Percentiles rank a stretch among this genome's conserved stretches.
These are phyloP conservation scores for Bretschneidera sinensis DNA, from an alignment of 345 rosid species.

Conservation along the genomic window DNA sequence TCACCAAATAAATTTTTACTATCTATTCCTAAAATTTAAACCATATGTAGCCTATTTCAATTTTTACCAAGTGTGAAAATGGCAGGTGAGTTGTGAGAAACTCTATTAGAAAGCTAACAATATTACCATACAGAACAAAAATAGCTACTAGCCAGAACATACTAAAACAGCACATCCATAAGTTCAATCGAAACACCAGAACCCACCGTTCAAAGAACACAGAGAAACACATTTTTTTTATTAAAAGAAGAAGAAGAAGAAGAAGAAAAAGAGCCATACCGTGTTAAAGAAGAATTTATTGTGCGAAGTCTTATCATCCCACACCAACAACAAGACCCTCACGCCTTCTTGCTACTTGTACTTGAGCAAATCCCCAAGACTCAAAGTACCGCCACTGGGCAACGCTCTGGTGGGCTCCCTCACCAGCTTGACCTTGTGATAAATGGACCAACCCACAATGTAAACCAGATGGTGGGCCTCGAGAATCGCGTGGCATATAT, in stretches of 20 bases:
- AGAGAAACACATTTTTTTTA: not conserved
- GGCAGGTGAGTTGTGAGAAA: too few species aligned
- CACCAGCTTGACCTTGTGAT: conserved; percentile 58
- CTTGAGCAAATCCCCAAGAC: conserved; percentile 66
- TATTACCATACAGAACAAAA: not conserved
- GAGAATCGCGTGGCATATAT: conserved; percentile 71
- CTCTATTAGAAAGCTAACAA: not conserved
- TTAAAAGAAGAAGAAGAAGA: not conserved
- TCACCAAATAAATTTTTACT: too few species aligned
- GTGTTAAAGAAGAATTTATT: conserved; percentile 64
- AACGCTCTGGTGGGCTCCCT: conserved; percentile 56
- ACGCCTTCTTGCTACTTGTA: conserved; percentile 90
- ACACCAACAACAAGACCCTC: conserved; percentile 68
- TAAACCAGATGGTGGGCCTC: conserved; percentile 91
- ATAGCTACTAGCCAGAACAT: too few species aligned
- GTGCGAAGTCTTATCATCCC: conserved; percentile 97
- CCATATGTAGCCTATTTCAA: too few species aligned
- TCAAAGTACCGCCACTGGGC: conserved; percentile 60
- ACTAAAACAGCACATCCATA: too few species aligned
- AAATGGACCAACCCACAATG: conserved; percentile 83
- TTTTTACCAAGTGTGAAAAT: too few species aligned
- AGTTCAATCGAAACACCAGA: not conserved
- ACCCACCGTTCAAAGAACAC: not conserved
- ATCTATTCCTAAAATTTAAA: too few species aligned
- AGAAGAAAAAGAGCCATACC: conserved; percentile 27